Evolutionary conservation across 2,329 filamentous ascomycete species (phyloP).

Genomic region (Fusarium irregulare): DNA sequence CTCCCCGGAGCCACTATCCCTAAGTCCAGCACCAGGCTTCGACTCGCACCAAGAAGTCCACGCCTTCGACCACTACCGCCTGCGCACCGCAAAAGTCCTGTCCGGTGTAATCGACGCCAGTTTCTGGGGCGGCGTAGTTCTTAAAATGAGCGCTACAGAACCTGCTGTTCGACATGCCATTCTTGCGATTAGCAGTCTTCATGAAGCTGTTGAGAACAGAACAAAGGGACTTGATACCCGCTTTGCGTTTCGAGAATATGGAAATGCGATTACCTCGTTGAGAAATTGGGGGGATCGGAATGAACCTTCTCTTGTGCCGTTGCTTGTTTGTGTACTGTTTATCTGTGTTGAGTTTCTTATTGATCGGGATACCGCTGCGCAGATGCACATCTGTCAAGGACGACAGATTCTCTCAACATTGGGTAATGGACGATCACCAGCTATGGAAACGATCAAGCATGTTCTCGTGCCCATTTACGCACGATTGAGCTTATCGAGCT

Average conservation of each 20-base stretch:
- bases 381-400: slow-evolving; percentile 59
- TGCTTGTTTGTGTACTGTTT: slow-evolving; percentile 63
- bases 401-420: slow-evolving; percentile 55
- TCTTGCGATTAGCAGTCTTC: slow-evolving; percentile 61
- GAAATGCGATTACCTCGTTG: slow-evolving; percentile 59
- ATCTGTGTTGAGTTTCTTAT: slow-evolving; percentile 66
- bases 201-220: slow-evolving; percentile 51
- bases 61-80: slow-evolving; percentile 52
- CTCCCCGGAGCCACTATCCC: slow-evolving; percentile 25
- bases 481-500: slow-evolving; percentile 55
- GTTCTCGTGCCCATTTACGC: slow-evolving; percentile 59
- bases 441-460: slow-evolving; percentile 54
- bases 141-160: slow-evolving; percentile 58
- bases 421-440: slow-evolving; percentile 41
- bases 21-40: slow-evolving; percentile 39
- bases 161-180: slow-evolving; percentile 62
- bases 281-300: slow-evolving; percentile 51
- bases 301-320: slow-evolving; percentile 47
- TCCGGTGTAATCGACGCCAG: slow-evolving; percentile 56
- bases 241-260: slow-evolving; percentile 55
- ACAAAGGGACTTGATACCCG: slow-evolving; percentile 36
- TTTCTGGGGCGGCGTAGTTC: slow-evolving; percentile 60
- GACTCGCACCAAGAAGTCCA: slow-evolving; percentile 38
- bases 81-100: slow-evolving; percentile 53
- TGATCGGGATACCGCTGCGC: slow-evolving; percentile 59